phyloP scores from a whole-genome alignment of 352 stramenopile genomes.

The Phytophthora colocasiae region DNA sequence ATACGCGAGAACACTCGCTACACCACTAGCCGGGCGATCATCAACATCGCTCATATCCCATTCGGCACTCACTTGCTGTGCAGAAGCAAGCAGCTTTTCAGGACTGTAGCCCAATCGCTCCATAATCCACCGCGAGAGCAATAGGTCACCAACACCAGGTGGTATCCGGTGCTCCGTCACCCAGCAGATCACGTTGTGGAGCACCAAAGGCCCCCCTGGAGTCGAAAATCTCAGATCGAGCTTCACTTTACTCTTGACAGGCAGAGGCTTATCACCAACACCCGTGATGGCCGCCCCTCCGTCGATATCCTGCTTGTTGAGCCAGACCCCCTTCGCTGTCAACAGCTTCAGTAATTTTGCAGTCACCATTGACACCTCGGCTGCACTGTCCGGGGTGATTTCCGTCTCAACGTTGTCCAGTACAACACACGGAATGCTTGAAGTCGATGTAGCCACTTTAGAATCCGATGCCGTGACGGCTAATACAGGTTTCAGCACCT shows the following conservation, averaged over 20 bases:
- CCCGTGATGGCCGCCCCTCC: neutral
- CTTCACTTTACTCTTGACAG: slow-evolving; percentile 24
- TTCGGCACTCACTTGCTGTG: too few species aligned
- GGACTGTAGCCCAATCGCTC: too few species aligned
- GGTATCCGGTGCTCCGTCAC: too few species aligned
- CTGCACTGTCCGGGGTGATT: slow-evolving; percentile 15
- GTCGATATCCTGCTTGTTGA: neutral
- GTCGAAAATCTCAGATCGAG: slow-evolving; percentile 14
- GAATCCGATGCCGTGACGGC: slow-evolving; percentile 10
- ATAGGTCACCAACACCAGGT: too few species aligned
- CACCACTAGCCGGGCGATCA: neutral
- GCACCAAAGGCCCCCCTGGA: neutral
- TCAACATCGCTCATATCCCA: too few species aligned
- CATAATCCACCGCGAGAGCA: too few species aligned
- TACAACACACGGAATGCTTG: slow-evolving; percentile 8
- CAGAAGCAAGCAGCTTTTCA: too few species aligned
- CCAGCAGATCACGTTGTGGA: neutral
- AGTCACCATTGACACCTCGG: slow-evolving; percentile 17
- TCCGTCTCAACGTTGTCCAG: slow-evolving; percentile 9
- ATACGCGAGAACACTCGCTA: slow-evolving; percentile 8
- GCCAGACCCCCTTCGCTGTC: neutral
- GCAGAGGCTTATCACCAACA: slow-evolving; percentile 6
- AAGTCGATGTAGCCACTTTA: neutral
- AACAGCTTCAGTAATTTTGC: slow-evolving; percentile 13
- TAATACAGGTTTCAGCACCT: neutral